Evolutionary conservation across 768 basidiomycete species (phyloP).

Genomic region (Baorangia bicolor): DNA sequence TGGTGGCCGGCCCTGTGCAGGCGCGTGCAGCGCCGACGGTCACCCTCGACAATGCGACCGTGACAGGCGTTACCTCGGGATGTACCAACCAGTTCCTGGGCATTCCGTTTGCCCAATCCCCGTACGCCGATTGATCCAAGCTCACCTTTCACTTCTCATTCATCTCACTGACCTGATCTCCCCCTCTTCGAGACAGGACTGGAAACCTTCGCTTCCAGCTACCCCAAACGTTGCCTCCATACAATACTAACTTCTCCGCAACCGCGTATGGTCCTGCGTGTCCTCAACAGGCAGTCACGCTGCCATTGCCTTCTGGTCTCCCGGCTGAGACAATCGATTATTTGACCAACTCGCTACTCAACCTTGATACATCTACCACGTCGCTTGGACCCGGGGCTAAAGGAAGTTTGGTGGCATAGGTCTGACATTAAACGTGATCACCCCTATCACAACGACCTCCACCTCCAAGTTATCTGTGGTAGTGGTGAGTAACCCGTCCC

Average conservation of each 20-base stretch:
- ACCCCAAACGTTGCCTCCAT: slow-evolving; percentile 4
- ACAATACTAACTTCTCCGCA: slow-evolving; percentile 7
- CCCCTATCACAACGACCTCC: slow-evolving; percentile 40
- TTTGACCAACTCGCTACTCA: slow-evolving; percentile 30
- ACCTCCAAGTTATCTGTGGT: slow-evolving; percentile 51
- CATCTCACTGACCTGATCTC: neutral
- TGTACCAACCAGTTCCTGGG: slow-evolving; percentile 36
- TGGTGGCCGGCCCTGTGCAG: neutral
- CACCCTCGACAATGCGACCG: slow-evolving; percentile 28
- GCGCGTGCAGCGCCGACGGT: slow-evolving; percentile 21
- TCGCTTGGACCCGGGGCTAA: neutral
- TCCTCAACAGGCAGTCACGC: slow-evolving; percentile 1
- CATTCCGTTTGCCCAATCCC: slow-evolving; percentile 41
- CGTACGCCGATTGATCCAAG: slow-evolving; percentile 27
- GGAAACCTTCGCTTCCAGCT: slow-evolving; percentile 36
- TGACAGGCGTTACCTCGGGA: slow-evolving; percentile 28
- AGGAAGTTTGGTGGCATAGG: slow-evolving; percentile 24
- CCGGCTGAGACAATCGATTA: slow-evolving; percentile 17
- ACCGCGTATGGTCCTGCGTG: slow-evolving; percentile 7
- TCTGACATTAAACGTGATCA: slow-evolving; percentile 52
- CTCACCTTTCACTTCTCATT: too few relatives aligned
- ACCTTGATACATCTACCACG: neutral
- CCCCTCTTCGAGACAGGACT: slow-evolving; percentile 20
- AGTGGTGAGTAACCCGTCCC: slow-evolving; percentile 39
- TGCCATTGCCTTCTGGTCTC: slow-evolving; percentile 14